phyloP scores from a whole-genome alignment of 176 grass and related monocot genomes.

The Chloris gayana region DNA sequence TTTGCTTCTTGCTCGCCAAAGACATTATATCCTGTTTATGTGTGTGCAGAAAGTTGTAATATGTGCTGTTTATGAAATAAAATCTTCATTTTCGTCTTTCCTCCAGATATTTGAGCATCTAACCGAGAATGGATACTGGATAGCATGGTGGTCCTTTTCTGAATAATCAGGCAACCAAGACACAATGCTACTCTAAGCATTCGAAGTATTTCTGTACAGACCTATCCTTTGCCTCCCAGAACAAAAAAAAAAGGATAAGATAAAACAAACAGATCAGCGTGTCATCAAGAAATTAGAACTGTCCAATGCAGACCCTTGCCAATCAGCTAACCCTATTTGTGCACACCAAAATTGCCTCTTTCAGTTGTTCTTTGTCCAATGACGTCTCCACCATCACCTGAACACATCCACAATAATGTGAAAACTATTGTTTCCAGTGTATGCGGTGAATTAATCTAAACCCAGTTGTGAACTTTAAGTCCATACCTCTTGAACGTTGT shows the following conservation, averaged over 20 bases:
- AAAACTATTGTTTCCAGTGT: neutral
- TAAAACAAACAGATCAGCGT: neutral
- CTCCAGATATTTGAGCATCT: no score
- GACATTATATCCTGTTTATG: no score
- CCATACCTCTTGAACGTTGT: conserved; percentile 89
- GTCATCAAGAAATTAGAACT: neutral
- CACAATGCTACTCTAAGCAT: neutral
- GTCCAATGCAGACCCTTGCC: neutral
- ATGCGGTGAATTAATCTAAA: neutral
- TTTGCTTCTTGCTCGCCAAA: no score
- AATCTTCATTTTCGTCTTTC: no score
- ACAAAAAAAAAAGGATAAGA: neutral
- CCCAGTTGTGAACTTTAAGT: neutral
- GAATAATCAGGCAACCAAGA: neutral
- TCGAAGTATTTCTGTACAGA: conserved; percentile 6
- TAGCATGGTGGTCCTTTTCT: neutral
- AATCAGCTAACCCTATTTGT: conserved; percentile 69
- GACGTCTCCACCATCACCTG: conserved; percentile 85
- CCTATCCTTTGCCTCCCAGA: neutral
- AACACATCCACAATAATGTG: neutral
- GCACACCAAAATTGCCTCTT: conserved; percentile 61
- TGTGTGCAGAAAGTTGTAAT: no score
- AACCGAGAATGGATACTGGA: no score
- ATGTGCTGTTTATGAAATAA: no score
- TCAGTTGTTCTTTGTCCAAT: conserved; percentile 72